Conservation (phyloP, 768 basidiomycete genomes). For the Termitomyces eurrhizus region DNA sequence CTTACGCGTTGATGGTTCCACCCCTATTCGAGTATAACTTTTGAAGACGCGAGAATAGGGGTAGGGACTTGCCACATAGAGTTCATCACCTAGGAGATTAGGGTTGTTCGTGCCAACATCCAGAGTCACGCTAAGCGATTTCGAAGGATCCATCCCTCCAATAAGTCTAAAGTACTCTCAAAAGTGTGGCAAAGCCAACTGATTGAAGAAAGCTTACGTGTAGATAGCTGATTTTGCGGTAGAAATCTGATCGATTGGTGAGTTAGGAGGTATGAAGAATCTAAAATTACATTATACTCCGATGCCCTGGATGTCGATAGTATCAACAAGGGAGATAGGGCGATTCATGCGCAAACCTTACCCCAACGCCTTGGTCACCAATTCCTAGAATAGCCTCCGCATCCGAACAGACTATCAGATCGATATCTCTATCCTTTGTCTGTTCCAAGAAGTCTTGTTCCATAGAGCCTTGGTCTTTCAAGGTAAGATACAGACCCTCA, state of each 20-base stretch:
- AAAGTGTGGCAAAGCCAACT: background rate
- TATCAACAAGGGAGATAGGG: constrained; percentile 4
- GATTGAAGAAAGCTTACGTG: constrained; percentile 34
- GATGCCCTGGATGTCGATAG: constrained; percentile 31
- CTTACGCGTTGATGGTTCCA: constrained; percentile 67
- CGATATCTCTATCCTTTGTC: constrained; percentile 56
- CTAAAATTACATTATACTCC: constrained; percentile 35
- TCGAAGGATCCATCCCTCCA: constrained; percentile 61
- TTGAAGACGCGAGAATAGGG: background rate
- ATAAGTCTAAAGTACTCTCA: constrained; percentile 39
- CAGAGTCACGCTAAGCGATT: constrained; percentile 53
- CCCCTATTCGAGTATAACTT: constrained; percentile 40
- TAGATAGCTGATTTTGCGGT: constrained; percentile 79
- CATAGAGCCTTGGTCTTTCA: constrained; percentile 60
- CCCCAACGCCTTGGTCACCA: constrained; percentile 66
- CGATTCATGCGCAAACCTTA: constrained; percentile 19
- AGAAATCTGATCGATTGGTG: constrained; percentile 47
- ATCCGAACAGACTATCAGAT: constrained; percentile 81
- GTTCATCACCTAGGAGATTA: constrained; percentile 52
- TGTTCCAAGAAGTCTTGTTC: constrained; percentile 73
- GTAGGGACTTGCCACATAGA: constrained; percentile 57
- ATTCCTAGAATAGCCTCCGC: constrained; percentile 82
- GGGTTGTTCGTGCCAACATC: constrained; percentile 81
- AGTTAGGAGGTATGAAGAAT: background rate
- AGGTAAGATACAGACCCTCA: constrained; percentile 73